Base-by-base conservation (phyloP, 371 early-diverging fungal species). In the Mortierella polycephala region DNA sequence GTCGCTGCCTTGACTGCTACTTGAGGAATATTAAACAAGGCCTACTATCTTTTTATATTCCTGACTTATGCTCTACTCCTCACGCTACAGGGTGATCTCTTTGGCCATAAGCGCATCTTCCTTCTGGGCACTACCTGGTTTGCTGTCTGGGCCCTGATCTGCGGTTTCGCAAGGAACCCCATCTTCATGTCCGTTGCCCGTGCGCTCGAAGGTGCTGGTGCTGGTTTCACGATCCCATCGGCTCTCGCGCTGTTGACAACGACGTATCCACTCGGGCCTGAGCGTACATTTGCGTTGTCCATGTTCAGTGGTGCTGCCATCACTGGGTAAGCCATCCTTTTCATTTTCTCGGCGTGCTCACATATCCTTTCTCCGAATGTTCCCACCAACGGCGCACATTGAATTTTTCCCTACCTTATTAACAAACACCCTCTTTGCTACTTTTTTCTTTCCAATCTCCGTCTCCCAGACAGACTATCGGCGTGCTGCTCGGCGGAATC, bases 151-250 rank as follows among this genome's bases (percentile, higher is more conserved):
- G 60, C 82, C 1, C 44, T 81, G 9, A 60, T 83, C 56, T 74
- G 72, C 47, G 85, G 84, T 1, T 77, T 83, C 18, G 74, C 85
- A n/a, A 67, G 81, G 11, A 60, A 79, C 14, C 56, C 71, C 51
- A 80, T 76, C 59, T 72, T 83, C 67, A 69, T 86, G 77, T 83
- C 85, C n/a, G 62, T 86, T 9, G 67, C 72, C 14, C 81, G 86
- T n/a, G 85, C 75, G 0, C 42, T 86, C 16, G 55, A 63, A 40
- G 54, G 63, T 16, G 55, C 63, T 20, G 63, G 63, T 8, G 55
- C 63, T 23, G 66, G 59, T 7, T 58, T 63, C 46, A 63, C 63
- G 7, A 55, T 63, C 54, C 40, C 53, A 45, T 64, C 64, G 30
- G 67, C 67, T n/a, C 60, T 67, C 11, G 67, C 67, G 4, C 16